Evolutionary conservation across 2,329 filamentous ascomycete species (phyloP).

Genomic region (Davidsoniella australis): DNA sequence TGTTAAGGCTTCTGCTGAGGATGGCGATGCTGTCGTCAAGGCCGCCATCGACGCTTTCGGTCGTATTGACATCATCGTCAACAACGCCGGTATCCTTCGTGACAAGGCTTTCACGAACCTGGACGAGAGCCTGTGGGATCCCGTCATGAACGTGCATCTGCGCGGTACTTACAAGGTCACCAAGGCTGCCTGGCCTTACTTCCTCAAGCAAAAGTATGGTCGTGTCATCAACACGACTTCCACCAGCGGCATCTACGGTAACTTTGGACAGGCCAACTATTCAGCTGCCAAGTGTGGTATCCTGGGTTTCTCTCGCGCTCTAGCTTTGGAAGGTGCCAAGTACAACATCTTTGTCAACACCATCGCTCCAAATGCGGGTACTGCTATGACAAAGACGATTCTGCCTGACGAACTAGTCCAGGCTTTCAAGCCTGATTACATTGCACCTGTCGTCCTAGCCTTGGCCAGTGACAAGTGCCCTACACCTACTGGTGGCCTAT

Average conservation of each 20-base stretch:
- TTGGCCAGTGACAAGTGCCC: conserved; percentile 77
- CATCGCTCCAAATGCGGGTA: conserved; percentile 93
- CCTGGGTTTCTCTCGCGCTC: conserved; percentile 81
- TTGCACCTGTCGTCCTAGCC: conserved; percentile 79
- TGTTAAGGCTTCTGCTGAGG: conserved; percentile 84
- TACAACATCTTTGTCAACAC: conserved; percentile 98
- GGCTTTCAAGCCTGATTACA: conserved; percentile 97
- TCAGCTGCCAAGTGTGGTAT: conserved; percentile 83
- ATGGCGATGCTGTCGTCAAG: conserved; percentile 83
- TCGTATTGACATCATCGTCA: conserved; percentile 85
- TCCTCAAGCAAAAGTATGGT: conserved; percentile 97
- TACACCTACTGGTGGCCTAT: conserved; percentile 69
- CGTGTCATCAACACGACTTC: conserved; percentile 93
- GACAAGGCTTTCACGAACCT: conserved; percentile 98
- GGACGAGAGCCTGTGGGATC: conserved; percentile 85
- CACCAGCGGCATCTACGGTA: conserved; percentile 94
- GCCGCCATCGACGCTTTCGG: conserved; percentile 85
- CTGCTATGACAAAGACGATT: conserved; percentile 83
- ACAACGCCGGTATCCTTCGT: conserved; percentile 93
- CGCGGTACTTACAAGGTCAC: conserved; percentile 91
- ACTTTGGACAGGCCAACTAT: conserved; percentile 98
- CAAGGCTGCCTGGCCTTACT: conserved; percentile 94
- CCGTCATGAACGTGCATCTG: conserved; percentile 82
- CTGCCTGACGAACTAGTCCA: conserved; percentile 96
- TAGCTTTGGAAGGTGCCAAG: conserved; percentile 85